Base-by-base conservation (phyloP, 192 early-diverging fungal species). In the Coemansia sp. region DNA sequence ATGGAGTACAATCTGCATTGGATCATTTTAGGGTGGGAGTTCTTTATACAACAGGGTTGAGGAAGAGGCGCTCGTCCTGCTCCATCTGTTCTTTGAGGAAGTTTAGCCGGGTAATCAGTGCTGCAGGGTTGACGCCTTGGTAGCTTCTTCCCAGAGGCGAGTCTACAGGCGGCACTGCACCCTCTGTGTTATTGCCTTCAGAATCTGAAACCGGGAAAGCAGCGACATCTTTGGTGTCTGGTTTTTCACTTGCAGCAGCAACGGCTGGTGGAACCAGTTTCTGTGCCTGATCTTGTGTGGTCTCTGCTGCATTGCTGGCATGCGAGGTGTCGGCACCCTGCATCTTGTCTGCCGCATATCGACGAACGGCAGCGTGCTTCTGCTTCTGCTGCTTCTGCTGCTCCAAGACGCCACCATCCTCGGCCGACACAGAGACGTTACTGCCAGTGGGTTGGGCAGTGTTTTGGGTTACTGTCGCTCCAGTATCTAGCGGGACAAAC, bases 81-180 rank as follows among this genome's bases (percentile, higher is more conserved):
- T 81, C 74, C 63, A 81, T 72, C 58, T 81, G 70, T 6, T 72
- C 63, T 53, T 81, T 75, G 7, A 81, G 53, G 63, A 76, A 81
- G 61, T 56, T 67, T 16, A 81, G 74, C 13, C 79, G 61, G 25
- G 71, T 73, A 42, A 64, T 67, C 56, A 81, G 70, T 12, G 79
- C 79, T 21, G 67, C 46, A 3, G 79, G 74, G 53, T 81, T 81
- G 20, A 81, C 70, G 30, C 79, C 79, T 13, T 48, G 33, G 59
- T 55, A 81, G 20, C 49, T 56, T 29, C 63, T 33, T 2, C 18
- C 40, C 15, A 23, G 48, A 40, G 67, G 73, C 72, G 68, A 74
- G 52, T 34, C 45, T 20, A 43, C 4, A 1, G 59, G 43, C 30
- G 15, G 28, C 23, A 39, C 37, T 7, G 37, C 37, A 1, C 15